Conservation (phyloP, 768 basidiomycete species). For the Chalciporus pseudorubinellus region DNA sequence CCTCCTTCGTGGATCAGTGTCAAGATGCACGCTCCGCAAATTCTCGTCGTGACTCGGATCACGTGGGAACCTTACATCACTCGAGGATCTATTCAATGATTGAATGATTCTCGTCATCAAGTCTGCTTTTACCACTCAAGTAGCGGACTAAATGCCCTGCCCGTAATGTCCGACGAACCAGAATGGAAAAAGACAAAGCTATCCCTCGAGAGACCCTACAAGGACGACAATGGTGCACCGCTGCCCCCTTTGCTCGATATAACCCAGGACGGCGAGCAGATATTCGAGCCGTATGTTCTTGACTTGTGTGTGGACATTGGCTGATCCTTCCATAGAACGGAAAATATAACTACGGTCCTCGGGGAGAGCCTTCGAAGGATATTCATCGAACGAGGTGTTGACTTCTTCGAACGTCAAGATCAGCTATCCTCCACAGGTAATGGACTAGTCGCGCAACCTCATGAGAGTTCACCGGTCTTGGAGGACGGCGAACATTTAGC, state of each 20-base stretch:
- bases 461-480: slow-evolving; percentile 24
- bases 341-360: slow-evolving; percentile 56
- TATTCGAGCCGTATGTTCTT: slow-evolving; percentile 66
- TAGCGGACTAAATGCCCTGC: background rate
- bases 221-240: slow-evolving; percentile 65
- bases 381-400: slow-evolving; percentile 68
- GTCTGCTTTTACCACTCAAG: too few species aligned
- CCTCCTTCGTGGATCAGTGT: slow-evolving; percentile 31
- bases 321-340: slow-evolving; percentile 41
- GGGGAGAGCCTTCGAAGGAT: slow-evolving; percentile 66
- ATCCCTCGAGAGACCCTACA: slow-evolving; percentile 78
- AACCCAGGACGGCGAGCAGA: slow-evolving; percentile 60
- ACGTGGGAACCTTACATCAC: slow-evolving; percentile 19
- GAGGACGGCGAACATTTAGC: slow-evolving; percentile 31
- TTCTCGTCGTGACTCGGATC: slow-evolving; percentile 13
- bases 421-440: slow-evolving; percentile 21
- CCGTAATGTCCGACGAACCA: slow-evolving; percentile 31
- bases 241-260: slow-evolving; percentile 70
- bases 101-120: too few species aligned
- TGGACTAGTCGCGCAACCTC: slow-evolving; percentile 22
- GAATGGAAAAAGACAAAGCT: slow-evolving; percentile 61
- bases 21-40: slow-evolving; percentile 24
- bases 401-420: slow-evolving; percentile 65
- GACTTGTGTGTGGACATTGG: slow-evolving; percentile 2
- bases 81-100: too few species aligned